Conservation (phyloP, 2,329 filamentous ascomycete genomes). For the Trichoderma hamatum region DNA sequence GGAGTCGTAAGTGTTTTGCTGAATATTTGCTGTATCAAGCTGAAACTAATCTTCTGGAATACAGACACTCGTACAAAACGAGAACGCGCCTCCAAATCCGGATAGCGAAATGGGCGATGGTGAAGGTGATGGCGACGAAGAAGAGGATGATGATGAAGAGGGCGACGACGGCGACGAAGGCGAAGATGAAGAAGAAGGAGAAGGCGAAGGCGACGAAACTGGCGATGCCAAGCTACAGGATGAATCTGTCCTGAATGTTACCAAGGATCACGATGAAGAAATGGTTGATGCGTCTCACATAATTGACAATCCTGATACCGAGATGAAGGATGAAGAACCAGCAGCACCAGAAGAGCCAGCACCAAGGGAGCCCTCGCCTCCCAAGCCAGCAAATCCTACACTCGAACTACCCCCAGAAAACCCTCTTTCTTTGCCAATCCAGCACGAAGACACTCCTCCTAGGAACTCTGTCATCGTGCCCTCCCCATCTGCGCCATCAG, state of each 20-base stretch:
- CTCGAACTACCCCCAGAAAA: constrained; percentile 38
- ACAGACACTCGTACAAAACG: constrained; percentile 49
- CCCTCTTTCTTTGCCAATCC: constrained; percentile 38
- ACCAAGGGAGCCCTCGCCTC: constrained; percentile 29
- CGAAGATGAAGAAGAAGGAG: constrained; percentile 50
- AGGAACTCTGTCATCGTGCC: constrained; percentile 13
- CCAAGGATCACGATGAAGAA: constrained; percentile 41
- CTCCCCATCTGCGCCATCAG: constrained; percentile 14
- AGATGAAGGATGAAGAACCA: constrained; percentile 35
- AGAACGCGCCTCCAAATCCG: constrained; percentile 48
- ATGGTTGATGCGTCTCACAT: constrained; percentile 43
- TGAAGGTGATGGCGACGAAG: constrained; percentile 47
- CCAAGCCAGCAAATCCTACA: constrained; percentile 34
- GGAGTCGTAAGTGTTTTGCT: constrained; percentile 43
- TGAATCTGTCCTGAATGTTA: constrained; percentile 38
- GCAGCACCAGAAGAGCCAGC: constrained; percentile 27
- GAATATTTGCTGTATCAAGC: background rate
- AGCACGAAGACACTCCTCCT: constrained; percentile 54
- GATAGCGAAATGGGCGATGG: constrained; percentile 60
- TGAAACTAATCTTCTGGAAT: constrained; percentile 6
- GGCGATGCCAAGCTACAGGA: constrained; percentile 43
- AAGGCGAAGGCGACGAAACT: constrained; percentile 50
- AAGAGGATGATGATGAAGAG: constrained; percentile 49
- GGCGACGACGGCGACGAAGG: constrained; percentile 53
- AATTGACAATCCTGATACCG: constrained; percentile 32